These are phyloP conservation scores for Globisporangium abappressorium DNA, from an alignment of 352 stramenopile genomes.

Conservation along the genomic window DNA sequence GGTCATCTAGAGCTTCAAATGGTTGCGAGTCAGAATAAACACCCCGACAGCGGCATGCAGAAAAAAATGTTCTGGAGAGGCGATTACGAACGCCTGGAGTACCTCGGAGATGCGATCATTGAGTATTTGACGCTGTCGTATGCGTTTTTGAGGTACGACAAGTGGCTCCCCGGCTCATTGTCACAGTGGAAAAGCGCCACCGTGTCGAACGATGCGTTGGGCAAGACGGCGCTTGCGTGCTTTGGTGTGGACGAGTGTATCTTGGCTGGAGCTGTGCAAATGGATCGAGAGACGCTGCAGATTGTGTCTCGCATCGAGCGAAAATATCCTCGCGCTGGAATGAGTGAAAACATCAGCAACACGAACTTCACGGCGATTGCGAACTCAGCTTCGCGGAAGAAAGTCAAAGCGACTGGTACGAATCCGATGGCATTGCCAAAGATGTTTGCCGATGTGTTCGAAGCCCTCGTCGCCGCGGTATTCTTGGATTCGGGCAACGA, in stretches of 20 bases:
- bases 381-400: slow-evolving; percentile 12
- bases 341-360: background rate
- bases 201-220: slow-evolving; percentile 81
- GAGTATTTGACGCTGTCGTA: slow-evolving; percentile 88
- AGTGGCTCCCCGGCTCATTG: slow-evolving; percentile 75
- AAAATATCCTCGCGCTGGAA: slow-evolving; percentile 28
- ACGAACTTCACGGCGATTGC: slow-evolving; percentile 8
- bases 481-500: slow-evolving; percentile 80
- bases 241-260: slow-evolving; percentile 85
- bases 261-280: slow-evolving; percentile 54
- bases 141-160: slow-evolving; percentile 62
- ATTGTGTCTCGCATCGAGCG: slow-evolving; percentile 46
- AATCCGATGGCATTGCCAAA: slow-evolving; percentile 66
- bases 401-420: slow-evolving; percentile 21
- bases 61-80: slow-evolving; percentile 53
- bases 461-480: slow-evolving; percentile 83
- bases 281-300: slow-evolving; percentile 65
- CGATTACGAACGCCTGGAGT: slow-evolving; percentile 90
- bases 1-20: slow-evolving; percentile 53
- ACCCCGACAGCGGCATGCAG: slow-evolving; percentile 24
- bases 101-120: slow-evolving; percentile 86
- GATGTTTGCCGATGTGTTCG: slow-evolving; percentile 86
- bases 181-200: slow-evolving; percentile 85
- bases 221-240: slow-evolving; percentile 74
- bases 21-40: slow-evolving; percentile 15